These are phyloP conservation scores for Aureobasidium sp. DNA, from an alignment of 2,329 filamentous ascomycete genomes.

Conservation along the genomic window DNA sequence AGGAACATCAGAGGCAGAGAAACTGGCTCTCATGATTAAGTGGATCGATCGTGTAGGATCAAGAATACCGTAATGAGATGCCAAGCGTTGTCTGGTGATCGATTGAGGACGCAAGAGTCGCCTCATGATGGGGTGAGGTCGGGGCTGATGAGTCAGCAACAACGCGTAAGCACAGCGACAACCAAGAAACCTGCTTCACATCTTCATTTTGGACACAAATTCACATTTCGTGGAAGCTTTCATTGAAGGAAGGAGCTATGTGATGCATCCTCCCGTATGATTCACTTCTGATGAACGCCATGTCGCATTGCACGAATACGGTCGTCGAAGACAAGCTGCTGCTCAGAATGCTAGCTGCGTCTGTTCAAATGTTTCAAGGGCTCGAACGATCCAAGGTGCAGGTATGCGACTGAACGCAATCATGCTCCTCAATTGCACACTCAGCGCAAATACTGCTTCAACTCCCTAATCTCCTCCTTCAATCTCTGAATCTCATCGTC, in stretches of 20 bases:
- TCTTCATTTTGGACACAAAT: neutral
- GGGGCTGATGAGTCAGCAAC: neutral
- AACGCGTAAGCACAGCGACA: neutral
- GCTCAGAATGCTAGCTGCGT: neutral
- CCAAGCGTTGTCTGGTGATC: constrained; percentile 3
- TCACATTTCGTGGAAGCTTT: neutral
- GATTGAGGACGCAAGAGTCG: constrained; percentile 3
- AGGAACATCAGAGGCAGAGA: constrained; percentile 14
- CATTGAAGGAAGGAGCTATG: neutral
- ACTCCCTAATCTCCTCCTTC: neutral
- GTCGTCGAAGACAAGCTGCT: neutral
- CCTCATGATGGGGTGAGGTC: constrained; percentile 1
- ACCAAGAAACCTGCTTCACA: neutral
- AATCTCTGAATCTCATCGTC: neutral
- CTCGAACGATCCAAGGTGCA: neutral
- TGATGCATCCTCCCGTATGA: neutral
- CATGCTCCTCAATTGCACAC: neutral
- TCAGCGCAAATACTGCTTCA: neutral
- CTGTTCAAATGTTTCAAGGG: neutral
- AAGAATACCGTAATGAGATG: constrained; percentile 1
- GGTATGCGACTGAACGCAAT: neutral
- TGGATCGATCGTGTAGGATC: neutral
- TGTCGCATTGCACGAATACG: neutral
- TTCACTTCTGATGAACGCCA: neutral
- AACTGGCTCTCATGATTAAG: constrained; percentile 12